phyloP scores from a whole-genome alignment of 129 eudicot species.

The Helianthus annuus region HanXRQr2.0-SUNRISE NC_035438.2:92848937-92849436 shows the following conservation, averaged over 20 bases:
- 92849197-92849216: constrained; percentile 32
- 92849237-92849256: constrained; percentile 30
- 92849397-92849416: constrained; percentile 33
- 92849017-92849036: too few relatives aligned
- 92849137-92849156: constrained; percentile 34
- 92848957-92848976: too few relatives aligned
- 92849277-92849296: constrained; percentile 29
- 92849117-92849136: constrained; percentile 21
- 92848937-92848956: too few relatives aligned
- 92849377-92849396: constrained; percentile 4
- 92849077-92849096: constrained; percentile 27
- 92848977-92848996: too few relatives aligned
- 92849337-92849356: too few relatives aligned
- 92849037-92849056: too few relatives aligned
- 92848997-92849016: too few relatives aligned
- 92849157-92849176: constrained; percentile 31
- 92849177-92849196: constrained; percentile 39
- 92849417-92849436: constrained; percentile 34
- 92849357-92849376: too few relatives aligned
- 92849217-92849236: constrained; percentile 39
- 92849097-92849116: constrained; percentile 35
- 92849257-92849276: constrained; percentile 38
- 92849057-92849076: constrained; percentile 1
- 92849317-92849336: too few relatives aligned
- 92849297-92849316: too few relatives aligned